A percentile compares a stretch with the other conserved stretches of the same genome.
Evolutionary conservation across 768 basidiomycete species (phyloP).

Genomic region (Terana coerulea): DNA sequence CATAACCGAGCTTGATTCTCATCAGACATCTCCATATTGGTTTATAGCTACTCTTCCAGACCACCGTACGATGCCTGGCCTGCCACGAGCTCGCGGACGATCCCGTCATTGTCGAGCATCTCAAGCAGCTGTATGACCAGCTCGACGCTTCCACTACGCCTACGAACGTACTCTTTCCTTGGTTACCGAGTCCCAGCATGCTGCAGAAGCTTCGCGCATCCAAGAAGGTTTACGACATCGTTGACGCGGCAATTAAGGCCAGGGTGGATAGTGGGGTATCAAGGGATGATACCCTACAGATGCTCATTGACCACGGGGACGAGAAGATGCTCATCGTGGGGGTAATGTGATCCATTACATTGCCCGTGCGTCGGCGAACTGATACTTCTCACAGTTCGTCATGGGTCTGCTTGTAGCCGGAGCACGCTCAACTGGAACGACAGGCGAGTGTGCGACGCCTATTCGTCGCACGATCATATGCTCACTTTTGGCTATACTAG

Average conservation of each 20-base stretch:
- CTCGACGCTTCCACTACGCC: conserved; percentile 72
- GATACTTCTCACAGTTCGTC: conserved; percentile 52
- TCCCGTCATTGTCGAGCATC: conserved; percentile 51
- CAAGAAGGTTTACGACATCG: conserved; percentile 71
- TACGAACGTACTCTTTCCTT: conserved; percentile 67
- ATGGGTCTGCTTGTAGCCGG: conserved; percentile 81
- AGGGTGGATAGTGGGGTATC: conserved; percentile 54
- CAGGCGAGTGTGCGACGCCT: conserved; percentile 36
- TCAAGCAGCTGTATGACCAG: conserved; percentile 62
- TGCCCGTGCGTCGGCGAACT: background rate
- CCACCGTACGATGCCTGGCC: conserved; percentile 64
- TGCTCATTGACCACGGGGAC: conserved; percentile 68
- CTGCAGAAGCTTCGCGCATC: conserved; percentile 67
- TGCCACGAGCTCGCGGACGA: conserved; percentile 70
- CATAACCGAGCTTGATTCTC: conserved; percentile 1
- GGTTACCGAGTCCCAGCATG: conserved; percentile 74
- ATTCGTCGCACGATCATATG: background rate
- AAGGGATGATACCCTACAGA: conserved; percentile 66
- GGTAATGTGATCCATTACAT: conserved; percentile 36
- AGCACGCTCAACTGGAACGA: conserved; percentile 76
- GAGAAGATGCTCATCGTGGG: conserved; percentile 67
- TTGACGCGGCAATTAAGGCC: conserved; percentile 51
- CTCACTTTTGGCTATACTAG: conserved; percentile 27
- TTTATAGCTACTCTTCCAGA: conserved; percentile 59
- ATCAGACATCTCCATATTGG: background rate